These are phyloP conservation scores for Daldinia sp. DNA, from an alignment of 2,329 filamentous ascomycete species.

Conservation along the genomic window DNA sequence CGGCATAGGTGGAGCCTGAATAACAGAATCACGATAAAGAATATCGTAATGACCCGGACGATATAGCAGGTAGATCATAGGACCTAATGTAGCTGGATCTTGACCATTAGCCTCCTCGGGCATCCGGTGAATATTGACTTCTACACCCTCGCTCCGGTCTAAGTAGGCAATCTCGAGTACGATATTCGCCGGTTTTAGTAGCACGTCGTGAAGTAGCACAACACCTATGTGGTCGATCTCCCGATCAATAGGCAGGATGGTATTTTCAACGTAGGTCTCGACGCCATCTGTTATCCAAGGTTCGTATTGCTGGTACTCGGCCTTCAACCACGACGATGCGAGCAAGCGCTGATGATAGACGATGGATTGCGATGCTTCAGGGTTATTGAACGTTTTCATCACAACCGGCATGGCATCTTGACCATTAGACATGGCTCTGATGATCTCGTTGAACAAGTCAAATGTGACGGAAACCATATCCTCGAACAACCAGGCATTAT, in stretches of 20 bases:
- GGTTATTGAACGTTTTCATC: constrained; percentile 76
- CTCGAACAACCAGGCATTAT: constrained; percentile 74
- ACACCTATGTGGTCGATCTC: constrained; percentile 95
- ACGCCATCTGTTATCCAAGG: constrained; percentile 72
- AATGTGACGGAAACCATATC: constrained; percentile 84
- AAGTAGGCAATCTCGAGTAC: constrained; percentile 90
- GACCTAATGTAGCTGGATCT: constrained; percentile 54
- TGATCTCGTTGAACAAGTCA: constrained; percentile 70
- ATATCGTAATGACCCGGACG: constrained; percentile 92
- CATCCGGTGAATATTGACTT: constrained; percentile 76
- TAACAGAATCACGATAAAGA: constrained; percentile 67
- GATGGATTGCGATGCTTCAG: constrained; percentile 72
- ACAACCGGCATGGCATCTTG: constrained; percentile 63
- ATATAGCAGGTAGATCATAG: constrained; percentile 68
- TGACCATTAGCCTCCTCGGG: constrained; percentile 61
- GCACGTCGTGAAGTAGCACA: constrained; percentile 76
- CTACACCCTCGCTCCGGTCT: constrained; percentile 80
- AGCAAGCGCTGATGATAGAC: constrained; percentile 87
- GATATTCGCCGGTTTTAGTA: constrained; percentile 81
- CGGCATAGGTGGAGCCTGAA: constrained; percentile 42
- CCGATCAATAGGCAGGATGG: constrained; percentile 76
- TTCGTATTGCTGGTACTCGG: constrained; percentile 72
- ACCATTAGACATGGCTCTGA: constrained; percentile 66
- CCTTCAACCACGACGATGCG: constrained; percentile 84
- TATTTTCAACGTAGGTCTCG: constrained; percentile 68